A percentile compares a stretch with the other conserved stretches of the same genome.
Conservation (phyloP, 73 alveolate genomes). For the Blepharisma stoltei region DNA sequence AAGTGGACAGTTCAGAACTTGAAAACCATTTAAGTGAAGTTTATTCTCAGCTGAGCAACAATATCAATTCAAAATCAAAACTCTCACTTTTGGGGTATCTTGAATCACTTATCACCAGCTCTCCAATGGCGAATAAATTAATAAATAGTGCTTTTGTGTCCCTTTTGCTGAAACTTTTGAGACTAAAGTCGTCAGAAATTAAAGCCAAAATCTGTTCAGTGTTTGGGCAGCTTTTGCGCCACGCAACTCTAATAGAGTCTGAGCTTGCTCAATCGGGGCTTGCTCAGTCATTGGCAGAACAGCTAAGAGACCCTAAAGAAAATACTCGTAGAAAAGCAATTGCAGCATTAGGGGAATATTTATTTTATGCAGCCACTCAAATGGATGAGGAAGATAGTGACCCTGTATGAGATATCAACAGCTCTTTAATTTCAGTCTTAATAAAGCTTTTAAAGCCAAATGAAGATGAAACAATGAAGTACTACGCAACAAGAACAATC, state of each 20-base stretch:
- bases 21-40: constrained; percentile 77
- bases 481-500: constrained; percentile 90
- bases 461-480: constrained; percentile 85
- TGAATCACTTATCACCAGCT: constrained; percentile 79
- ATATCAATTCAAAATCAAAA: constrained; percentile 43
- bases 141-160: constrained; percentile 84
- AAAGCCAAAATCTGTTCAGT: constrained; percentile 85
- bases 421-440: constrained; percentile 59
- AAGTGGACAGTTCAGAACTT: constrained; percentile 66
- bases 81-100: constrained; percentile 75
- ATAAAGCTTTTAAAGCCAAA: constrained; percentile 61
- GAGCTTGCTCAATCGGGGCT: constrained; percentile 41
- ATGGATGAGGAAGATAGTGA: constrained; percentile 95
- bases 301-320: not conserved
- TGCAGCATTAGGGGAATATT: constrained; percentile 98
- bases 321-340: constrained; percentile 78
- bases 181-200: constrained; percentile 58
- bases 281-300: not conserved
- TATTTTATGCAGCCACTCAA: constrained; percentile 97
- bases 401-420: constrained; percentile 75
- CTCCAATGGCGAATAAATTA: constrained; percentile 82
- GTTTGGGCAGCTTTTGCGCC: constrained; percentile 86
- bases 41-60: constrained; percentile 57
- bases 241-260: constrained; percentile 94
- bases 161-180: constrained; percentile 77